Conservation (phyloP, 768 basidiomycete species). For the Agaricus sinodeliciosus region DNA sequence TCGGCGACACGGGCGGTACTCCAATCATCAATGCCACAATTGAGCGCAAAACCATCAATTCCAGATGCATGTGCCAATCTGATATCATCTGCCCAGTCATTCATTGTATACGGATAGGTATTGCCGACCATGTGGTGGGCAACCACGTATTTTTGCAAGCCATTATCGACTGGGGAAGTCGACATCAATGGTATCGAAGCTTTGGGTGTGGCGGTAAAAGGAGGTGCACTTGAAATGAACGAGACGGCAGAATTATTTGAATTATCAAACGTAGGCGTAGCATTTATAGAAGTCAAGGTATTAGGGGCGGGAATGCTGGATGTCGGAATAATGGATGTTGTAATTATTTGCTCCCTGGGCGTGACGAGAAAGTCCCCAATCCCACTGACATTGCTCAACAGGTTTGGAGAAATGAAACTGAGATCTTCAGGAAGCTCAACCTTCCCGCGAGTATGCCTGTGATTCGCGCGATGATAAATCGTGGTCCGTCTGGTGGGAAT, state of each 20-base stretch:
- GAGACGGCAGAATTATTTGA: not conserved
- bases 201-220: not conserved
- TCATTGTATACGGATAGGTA: slow-evolving; percentile 49
- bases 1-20: slow-evolving; percentile 53
- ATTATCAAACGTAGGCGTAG: not conserved
- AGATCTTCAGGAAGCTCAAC: not conserved
- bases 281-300: not conserved
- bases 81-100: slow-evolving; percentile 48
- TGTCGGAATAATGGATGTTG: not conserved
- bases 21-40: slow-evolving; percentile 61
- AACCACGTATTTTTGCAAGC: slow-evolving; percentile 39
- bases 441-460: not conserved
- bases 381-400: not conserved
- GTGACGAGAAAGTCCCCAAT: not conserved
- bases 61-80: slow-evolving; percentile 47
- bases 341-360: not conserved
- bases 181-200: not conserved
- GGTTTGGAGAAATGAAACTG: not conserved
- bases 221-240: not conserved
- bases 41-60: slow-evolving; percentile 68
- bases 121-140: slow-evolving; percentile 66
- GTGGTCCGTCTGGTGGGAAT: slow-evolving; percentile 17
- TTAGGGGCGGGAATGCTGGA: not conserved
- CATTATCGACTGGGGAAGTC: slow-evolving; percentile 13
- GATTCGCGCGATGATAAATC: too few relatives aligned